Evolutionary conservation across 306 rosid genomes (phyloP).

Genomic region (Morella rubra): DNA sequence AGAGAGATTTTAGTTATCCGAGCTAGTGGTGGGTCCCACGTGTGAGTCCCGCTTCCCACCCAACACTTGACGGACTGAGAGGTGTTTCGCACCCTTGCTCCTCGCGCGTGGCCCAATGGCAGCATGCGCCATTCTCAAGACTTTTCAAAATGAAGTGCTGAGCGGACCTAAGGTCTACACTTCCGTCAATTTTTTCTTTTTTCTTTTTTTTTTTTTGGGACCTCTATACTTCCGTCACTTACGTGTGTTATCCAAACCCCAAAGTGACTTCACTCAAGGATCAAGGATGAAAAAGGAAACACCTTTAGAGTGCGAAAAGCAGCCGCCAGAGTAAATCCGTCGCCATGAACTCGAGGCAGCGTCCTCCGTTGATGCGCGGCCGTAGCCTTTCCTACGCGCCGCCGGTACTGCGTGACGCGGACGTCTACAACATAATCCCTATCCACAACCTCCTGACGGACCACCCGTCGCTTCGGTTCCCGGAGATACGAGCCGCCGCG

Average conservation of each 20-base stretch:
- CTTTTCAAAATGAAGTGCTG: too few relatives aligned
- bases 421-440: slow-evolving; percentile 79
- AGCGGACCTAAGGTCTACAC: too few relatives aligned
- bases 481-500: slow-evolving; percentile 86
- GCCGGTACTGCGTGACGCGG: background rate
- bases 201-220: too few relatives aligned
- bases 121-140: too few relatives aligned
- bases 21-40: too few relatives aligned
- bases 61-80: too few relatives aligned
- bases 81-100: too few relatives aligned
- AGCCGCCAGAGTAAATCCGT: background rate
- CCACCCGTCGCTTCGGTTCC: slow-evolving; percentile 80
- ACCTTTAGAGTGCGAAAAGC: background rate
- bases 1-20: too few relatives aligned
- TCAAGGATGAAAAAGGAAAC: background rate
- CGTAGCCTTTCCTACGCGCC: slow-evolving; percentile 10
- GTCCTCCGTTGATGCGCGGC: slow-evolving; percentile 16
- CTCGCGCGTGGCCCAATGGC: too few relatives aligned
- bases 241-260: background rate
- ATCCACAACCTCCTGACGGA: slow-evolving; percentile 66
- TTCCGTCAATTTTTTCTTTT: too few relatives aligned
- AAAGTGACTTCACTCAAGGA: background rate
- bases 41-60: too few relatives aligned
- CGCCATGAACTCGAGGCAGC: slow-evolving; percentile 23
- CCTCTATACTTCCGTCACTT: background rate